Evolutionary conservation across 805 yeast species (phyloP).

Genomic region (Metschnikowia amazonensis): DNA sequence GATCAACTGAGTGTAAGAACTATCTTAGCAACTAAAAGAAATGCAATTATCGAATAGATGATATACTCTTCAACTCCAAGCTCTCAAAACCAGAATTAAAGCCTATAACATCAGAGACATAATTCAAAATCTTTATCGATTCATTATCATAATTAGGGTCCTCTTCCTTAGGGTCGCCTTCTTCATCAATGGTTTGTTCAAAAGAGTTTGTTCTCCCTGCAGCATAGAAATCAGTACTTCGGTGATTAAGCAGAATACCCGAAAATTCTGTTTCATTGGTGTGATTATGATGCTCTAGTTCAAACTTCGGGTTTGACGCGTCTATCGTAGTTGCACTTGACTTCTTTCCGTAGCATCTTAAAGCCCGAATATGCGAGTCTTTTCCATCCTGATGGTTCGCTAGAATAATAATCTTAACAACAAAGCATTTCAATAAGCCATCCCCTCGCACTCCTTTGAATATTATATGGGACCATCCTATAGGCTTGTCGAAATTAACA

Average conservation of each 20-base stretch:
- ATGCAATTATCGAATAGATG: slow-evolving; percentile 30
- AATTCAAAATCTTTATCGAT: slow-evolving; percentile 25
- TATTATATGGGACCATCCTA: slow-evolving; percentile 72
- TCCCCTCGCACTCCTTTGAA: slow-evolving; percentile 54
- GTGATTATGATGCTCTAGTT: neutral
- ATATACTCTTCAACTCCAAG: slow-evolving; percentile 32
- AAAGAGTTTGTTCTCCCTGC: slow-evolving; percentile 5
- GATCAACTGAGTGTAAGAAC: slow-evolving; percentile 28
- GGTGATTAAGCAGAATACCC: slow-evolving; percentile 15
- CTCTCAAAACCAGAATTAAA: slow-evolving; percentile 43
- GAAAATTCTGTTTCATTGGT: slow-evolving; percentile 6
- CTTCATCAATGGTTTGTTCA: slow-evolving; percentile 10
- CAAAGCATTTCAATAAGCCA: slow-evolving; percentile 61
- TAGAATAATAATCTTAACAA: slow-evolving; percentile 56
- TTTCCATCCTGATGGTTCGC: slow-evolving; percentile 94
- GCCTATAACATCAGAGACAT: slow-evolving; percentile 38
- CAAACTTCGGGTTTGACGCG: neutral
- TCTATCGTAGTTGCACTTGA: slow-evolving; percentile 12
- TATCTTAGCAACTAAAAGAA: neutral
- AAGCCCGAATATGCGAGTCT: slow-evolving; percentile 83
- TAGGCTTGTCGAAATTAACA: slow-evolving; percentile 57
- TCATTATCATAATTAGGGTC: slow-evolving; percentile 18
- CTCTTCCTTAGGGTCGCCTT: slow-evolving; percentile 5
- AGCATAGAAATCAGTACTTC: neutral
- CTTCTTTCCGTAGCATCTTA: slow-evolving; percentile 51